These are phyloP conservation scores for Penstemon barbatus DNA, from an alignment of 257 asterid genomes.

Conservation along the genomic window DNA sequence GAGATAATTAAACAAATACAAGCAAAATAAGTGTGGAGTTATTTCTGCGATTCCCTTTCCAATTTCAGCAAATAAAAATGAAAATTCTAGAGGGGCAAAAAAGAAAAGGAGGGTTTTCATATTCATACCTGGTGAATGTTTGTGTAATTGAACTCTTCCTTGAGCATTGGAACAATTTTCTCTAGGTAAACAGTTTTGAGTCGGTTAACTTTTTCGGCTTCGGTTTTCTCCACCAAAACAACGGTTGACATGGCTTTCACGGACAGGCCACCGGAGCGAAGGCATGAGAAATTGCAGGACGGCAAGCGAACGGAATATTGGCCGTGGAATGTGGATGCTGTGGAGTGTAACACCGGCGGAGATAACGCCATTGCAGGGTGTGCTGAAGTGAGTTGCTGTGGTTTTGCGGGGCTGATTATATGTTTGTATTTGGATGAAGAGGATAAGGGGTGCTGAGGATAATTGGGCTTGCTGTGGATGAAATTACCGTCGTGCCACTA, in stretches of 20 bases:
- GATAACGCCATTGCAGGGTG: slow-evolving; percentile 60
- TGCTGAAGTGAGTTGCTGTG: slow-evolving; percentile 19
- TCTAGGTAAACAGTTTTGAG: slow-evolving; percentile 72
- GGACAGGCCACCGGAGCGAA: slow-evolving; percentile 42
- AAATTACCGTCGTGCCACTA: slow-evolving; percentile 18
- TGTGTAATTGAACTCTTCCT: slow-evolving; percentile 78
- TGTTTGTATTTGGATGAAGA: slow-evolving; percentile 21
- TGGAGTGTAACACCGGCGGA: slow-evolving; percentile 66
- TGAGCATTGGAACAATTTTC: slow-evolving; percentile 73
- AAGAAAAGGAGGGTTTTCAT: neutral
- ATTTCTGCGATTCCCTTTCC: neutral
- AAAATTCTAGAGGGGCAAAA: neutral
- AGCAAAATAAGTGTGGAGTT: neutral
- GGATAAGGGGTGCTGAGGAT: slow-evolving; percentile 33
- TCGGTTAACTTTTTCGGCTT: slow-evolving; percentile 62
- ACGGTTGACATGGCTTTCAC: slow-evolving; percentile 59
- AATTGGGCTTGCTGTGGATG: slow-evolving; percentile 4
- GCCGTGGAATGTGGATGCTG: slow-evolving; percentile 61
- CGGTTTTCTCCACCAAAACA: slow-evolving; percentile 80
- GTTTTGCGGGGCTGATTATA: neutral
- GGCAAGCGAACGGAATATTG: slow-evolving; percentile 49
- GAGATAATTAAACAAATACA: neutral
- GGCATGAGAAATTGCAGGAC: slow-evolving; percentile 26
- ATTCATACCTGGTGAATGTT: slow-evolving; percentile 71
- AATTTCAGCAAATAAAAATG: slow-evolving; percentile 8